Conservation (phyloP, 2,329 filamentous ascomycete genomes). For the Aspergillus clavatus region DNA sequence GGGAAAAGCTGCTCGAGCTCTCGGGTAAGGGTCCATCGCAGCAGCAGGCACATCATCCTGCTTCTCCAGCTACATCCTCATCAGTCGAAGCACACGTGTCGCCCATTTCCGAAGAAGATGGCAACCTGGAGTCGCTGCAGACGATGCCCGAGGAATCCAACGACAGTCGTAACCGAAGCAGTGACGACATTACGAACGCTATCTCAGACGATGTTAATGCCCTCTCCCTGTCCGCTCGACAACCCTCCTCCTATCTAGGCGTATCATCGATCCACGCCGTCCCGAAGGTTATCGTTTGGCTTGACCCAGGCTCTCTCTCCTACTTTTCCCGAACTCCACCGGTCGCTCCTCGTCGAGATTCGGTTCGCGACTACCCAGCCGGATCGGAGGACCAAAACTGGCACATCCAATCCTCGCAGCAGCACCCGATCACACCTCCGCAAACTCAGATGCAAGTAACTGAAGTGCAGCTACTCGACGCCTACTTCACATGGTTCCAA, state of each 20-base stretch:
- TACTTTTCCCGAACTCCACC: slow-evolving; percentile 44
- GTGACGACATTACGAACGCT: slow-evolving; percentile 53
- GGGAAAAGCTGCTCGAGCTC: slow-evolving; percentile 57
- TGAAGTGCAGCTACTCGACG: slow-evolving; percentile 64
- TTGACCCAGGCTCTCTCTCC: slow-evolving; percentile 48
- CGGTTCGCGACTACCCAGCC: slow-evolving; percentile 16
- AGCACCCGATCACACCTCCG: slow-evolving; percentile 41
- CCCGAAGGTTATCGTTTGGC: slow-evolving; percentile 62
- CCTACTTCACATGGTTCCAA: slow-evolving; percentile 71
- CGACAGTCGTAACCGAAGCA: slow-evolving; percentile 43
- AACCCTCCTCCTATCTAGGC: slow-evolving; percentile 62
- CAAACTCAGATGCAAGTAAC: slow-evolving; percentile 55
- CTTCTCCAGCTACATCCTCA: slow-evolving; percentile 45
- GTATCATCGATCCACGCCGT: slow-evolving; percentile 72
- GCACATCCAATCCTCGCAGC: slow-evolving; percentile 25
- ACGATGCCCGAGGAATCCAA: slow-evolving; percentile 64
- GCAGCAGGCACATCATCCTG: slow-evolving; percentile 33
- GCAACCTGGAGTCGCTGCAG: slow-evolving; percentile 59
- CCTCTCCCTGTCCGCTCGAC: slow-evolving; percentile 57
- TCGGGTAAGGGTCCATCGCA: slow-evolving; percentile 32
- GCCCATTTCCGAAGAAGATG: slow-evolving; percentile 44
- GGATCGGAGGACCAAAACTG: slow-evolving; percentile 17
- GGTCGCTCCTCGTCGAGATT: slow-evolving; percentile 10
- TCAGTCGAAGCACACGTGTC: slow-evolving; percentile 41
- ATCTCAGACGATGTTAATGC: slow-evolving; percentile 69